These are phyloP conservation scores for Lablab purpureus DNA, from an alignment of 306 rosid genomes.

Conservation along the genomic window DNA sequence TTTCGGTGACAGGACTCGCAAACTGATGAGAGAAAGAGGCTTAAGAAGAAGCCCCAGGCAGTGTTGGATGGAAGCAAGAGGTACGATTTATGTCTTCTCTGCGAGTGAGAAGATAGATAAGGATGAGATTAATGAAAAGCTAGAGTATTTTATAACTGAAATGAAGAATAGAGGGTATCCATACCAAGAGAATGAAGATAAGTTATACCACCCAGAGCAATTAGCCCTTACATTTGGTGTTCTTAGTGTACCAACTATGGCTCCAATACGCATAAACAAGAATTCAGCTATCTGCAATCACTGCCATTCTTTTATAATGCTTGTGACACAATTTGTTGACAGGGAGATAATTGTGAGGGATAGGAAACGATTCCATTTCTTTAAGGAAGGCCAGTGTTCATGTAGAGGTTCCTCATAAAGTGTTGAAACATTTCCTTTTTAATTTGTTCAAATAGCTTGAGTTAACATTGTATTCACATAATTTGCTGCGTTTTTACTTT, in stretches of 20 bases:
- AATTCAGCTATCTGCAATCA: conserved; percentile 57
- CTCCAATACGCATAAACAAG: conserved; percentile 62
- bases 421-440: conserved; percentile 20
- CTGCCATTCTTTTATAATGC: conserved; percentile 68
- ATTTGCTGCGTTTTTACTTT: not conserved
- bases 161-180: conserved; percentile 52
- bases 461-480: not conserved
- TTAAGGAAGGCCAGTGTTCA: conserved; percentile 67
- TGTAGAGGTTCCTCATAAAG: conserved; percentile 52
- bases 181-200: conserved; percentile 48
- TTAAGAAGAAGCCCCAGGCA: conserved; percentile 57
- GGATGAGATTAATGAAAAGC: conserved; percentile 45
- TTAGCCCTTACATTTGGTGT: conserved; percentile 66
- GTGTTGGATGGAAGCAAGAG: conserved; percentile 66
- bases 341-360: conserved; percentile 68
- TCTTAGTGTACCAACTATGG: conserved; percentile 50
- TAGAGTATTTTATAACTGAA: conserved; percentile 52
- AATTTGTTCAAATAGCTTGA: not conserved
- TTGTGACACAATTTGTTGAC: conserved; percentile 51
- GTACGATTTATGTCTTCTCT: conserved; percentile 57
- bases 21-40: conserved; percentile 68
- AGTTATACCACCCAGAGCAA: conserved; percentile 65
- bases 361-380: conserved; percentile 62
- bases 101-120: conserved; percentile 53
- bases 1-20: conserved; percentile 61